phyloP scores from a whole-genome alignment of 106 monocot species.

The Acorus gramineus region DNA sequence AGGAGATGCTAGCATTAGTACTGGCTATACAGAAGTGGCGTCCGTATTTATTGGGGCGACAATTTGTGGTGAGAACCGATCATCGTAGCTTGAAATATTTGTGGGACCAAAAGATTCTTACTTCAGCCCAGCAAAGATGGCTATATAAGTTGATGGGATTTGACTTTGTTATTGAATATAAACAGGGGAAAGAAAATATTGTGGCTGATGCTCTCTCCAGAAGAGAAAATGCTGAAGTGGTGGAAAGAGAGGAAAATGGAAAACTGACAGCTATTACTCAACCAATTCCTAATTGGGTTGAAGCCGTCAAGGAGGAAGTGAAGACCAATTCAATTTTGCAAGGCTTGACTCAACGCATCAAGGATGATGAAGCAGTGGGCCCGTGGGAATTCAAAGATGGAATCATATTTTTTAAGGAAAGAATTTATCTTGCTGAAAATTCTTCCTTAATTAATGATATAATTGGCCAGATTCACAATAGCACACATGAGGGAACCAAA shows the following conservation, averaged over 20 bases:
- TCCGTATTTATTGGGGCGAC: slow-evolving; percentile 7
- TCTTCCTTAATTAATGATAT: neutral
- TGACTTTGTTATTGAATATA: neutral
- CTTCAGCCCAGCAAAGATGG: slow-evolving; percentile 9
- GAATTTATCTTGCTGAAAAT: neutral
- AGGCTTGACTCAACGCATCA: neutral
- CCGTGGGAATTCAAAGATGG: neutral
- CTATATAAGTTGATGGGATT: slow-evolving; percentile 3
- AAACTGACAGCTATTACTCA: neutral
- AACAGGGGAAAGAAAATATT: too few relatives aligned
- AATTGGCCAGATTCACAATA: neutral
- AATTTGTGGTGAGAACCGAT: slow-evolving; percentile 4
- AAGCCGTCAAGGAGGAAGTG: neutral
- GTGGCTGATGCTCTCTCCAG: neutral
- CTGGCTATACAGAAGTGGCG: slow-evolving; percentile 8
- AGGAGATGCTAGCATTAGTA: slow-evolving; percentile 8
- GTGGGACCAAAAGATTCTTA: neutral
- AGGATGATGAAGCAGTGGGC: neutral
- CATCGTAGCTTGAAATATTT: slow-evolving; percentile 3
- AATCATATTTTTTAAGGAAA: neutral
- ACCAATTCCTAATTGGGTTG: neutral
- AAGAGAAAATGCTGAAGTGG: neutral
- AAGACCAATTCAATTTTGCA: neutral
- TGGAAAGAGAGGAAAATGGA: neutral
- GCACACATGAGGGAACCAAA: neutral